Conservation (phyloP, 305 asterid species). For the Solanum chacoense region DNA sequence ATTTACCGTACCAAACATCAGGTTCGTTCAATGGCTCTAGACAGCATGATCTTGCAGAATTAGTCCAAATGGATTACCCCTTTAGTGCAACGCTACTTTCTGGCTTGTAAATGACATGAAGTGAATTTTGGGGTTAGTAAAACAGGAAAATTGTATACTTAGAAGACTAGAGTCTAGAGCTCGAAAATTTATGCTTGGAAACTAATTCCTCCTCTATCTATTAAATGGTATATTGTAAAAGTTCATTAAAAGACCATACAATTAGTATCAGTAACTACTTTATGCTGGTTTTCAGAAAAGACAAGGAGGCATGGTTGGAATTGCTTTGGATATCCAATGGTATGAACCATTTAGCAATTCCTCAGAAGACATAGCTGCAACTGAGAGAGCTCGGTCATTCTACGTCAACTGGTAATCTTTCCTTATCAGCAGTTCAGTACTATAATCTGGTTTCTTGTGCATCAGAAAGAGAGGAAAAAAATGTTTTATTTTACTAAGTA, state of each 20-base stretch:
- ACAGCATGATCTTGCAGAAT: neutral
- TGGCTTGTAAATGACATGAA: neutral
- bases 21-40: conserved; percentile 12
- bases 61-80: neutral
- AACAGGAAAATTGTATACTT: neutral
- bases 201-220: neutral
- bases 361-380: conserved; percentile 44
- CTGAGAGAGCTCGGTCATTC: conserved; percentile 56
- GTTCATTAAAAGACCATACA: neutral
- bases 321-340: conserved; percentile 40
- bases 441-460: neutral
- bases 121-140: neutral
- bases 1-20: conserved; percentile 37
- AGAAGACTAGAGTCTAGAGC: neutral
- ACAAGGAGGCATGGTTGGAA: conserved; percentile 47
- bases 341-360: conserved; percentile 47
- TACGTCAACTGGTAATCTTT: conserved; percentile 31
- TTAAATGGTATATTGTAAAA: neutral
- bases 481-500: neutral
- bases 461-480: neutral
- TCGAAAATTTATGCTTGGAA: neutral
- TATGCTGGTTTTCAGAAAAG: conserved; percentile 8
- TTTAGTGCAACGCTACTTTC: neutral
- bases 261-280: neutral
- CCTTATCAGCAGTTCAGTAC: neutral